Base-by-base conservation (phyloP, 371 early-diverging fungal species). In the Coemansia sp. region DNA sequence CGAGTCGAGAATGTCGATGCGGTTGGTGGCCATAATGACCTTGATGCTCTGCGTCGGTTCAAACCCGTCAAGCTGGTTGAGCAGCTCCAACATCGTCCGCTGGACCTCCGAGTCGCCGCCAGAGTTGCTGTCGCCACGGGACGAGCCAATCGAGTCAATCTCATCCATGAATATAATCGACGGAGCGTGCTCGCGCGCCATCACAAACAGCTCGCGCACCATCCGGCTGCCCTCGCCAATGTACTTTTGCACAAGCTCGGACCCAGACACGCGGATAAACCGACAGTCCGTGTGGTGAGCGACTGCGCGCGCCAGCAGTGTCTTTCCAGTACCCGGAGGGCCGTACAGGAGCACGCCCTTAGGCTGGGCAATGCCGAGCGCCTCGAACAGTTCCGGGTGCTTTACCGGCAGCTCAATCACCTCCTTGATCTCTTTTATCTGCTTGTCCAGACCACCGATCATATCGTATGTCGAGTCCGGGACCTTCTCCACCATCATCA, bases 91-190 rank as follows among this genome's bases (percentile, higher is more conserved):
- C 94, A 94, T 93, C 10, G 94, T 93, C 52, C 94, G 81, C 79
- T 94, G 94, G 12, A 99, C 99, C 86, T 99, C 99, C 57, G 92
- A 92, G 79, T 99, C 99, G 57, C 92, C 90, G 26, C 87, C 87
- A 8, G 88, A 85, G 49, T 92, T 90, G 33, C 86, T 87, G 51
- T 94, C 97, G 47, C 89, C 89, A 69, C 98, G 88, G 20, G 93
- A 90, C 53, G 95, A 95, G 53, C 99, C 99, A 77, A 99, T 99
- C 12, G 97, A 95, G 82, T 99, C 99, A 55, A 99, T 98, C 85
- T 99, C 99, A 82, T 99, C 99, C 94, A 99, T 99, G 76, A 99
- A 99, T 76, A 99, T 99, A 68, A 99, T 99, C 38, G 97, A 94
- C 30, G 98, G 98, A 0, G 97, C 97, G 69, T 96, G 93, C 78